Conservation (phyloP, 495 filamentous ascomycete genomes). For the Daldinia bambusicola region DNA sequence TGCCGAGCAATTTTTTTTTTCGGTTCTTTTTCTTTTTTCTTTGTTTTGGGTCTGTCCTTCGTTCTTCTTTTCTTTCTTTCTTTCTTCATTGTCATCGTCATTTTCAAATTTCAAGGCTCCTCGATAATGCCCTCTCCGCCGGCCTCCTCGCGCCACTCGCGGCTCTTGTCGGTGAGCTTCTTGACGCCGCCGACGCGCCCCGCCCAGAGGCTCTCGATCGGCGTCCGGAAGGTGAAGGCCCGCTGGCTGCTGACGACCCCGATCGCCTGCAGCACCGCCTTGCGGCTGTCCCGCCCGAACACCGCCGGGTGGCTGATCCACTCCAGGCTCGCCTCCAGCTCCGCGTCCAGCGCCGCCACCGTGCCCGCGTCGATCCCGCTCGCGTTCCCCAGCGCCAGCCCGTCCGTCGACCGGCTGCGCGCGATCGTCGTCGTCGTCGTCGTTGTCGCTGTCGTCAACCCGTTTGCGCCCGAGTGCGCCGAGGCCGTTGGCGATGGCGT, state of each 20-base stretch:
- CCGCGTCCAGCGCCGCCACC: conserved; percentile 87
- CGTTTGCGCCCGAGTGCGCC: conserved; percentile 52
- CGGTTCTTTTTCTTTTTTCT: too few species aligned
- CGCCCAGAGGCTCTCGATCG: conserved; percentile 87
- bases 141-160: conserved; percentile 87
- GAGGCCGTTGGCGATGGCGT: conserved; percentile 62
- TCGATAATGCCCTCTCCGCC: conserved; percentile 84
- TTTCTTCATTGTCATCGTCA: too few species aligned
- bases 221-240: conserved; percentile 91
- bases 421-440: conserved; percentile 42
- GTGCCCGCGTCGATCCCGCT: conserved; percentile 80
- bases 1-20: too few species aligned
- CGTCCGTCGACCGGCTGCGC: conserved; percentile 57
- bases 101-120: conserved; percentile 68
- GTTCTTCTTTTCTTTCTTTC: too few species aligned
- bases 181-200: conserved; percentile 80
- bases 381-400: conserved; percentile 63
- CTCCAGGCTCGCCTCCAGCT: conserved; percentile 92
- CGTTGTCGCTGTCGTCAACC: conserved; percentile 42
- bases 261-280: conserved; percentile 95
- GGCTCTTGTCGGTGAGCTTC: conserved; percentile 76
- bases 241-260: conserved; percentile 95
- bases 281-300: conserved; percentile 93
- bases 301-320: conserved; percentile 99
- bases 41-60: too few species aligned